Evolutionary conservation across 2,329 filamentous ascomycete genomes (phyloP).

Genomic region (Pleurostoma richardsiae): DNA sequence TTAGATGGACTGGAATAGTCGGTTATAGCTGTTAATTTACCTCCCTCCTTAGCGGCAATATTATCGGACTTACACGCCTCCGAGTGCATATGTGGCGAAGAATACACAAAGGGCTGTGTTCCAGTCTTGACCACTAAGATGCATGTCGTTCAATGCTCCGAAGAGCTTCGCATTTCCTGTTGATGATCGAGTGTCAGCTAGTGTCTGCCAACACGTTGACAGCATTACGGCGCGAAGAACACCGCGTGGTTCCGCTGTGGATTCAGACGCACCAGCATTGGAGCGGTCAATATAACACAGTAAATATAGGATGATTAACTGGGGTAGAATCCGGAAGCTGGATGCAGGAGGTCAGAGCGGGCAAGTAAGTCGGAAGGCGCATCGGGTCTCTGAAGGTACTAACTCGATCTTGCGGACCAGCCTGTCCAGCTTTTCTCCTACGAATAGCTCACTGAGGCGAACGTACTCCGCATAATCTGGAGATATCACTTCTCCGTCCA

Average conservation of each 20-base stretch:
- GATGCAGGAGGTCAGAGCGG: no score
- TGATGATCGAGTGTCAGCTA: no score
- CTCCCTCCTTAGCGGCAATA: no score
- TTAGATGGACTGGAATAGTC: background rate
- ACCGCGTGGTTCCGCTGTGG: background rate
- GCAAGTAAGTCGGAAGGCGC: background rate
- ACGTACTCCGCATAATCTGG: conserved; percentile 1
- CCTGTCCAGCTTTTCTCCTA: background rate
- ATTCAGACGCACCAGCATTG: conserved; percentile 1
- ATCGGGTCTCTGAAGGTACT: background rate
- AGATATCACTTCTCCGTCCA: background rate
- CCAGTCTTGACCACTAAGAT: background rate
- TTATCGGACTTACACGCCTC: conserved; percentile 1
- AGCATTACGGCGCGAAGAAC: background rate
- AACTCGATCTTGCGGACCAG: conserved; percentile 1
- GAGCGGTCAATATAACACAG: conserved; percentile 1
- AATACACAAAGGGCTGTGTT: conserved; percentile 1
- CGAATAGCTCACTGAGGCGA: background rate
- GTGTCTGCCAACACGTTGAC: no score
- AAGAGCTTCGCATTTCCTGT: conserved; percentile 2
- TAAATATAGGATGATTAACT: conserved; percentile 1
- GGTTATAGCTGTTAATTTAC: no score
- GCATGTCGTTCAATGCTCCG: background rate
- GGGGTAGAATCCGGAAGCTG: background rate
- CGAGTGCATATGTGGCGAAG: conserved; percentile 1